Conservation (phyloP, 2,329 filamentous ascomycete genomes). For the Thelonectria discophora region DNA sequence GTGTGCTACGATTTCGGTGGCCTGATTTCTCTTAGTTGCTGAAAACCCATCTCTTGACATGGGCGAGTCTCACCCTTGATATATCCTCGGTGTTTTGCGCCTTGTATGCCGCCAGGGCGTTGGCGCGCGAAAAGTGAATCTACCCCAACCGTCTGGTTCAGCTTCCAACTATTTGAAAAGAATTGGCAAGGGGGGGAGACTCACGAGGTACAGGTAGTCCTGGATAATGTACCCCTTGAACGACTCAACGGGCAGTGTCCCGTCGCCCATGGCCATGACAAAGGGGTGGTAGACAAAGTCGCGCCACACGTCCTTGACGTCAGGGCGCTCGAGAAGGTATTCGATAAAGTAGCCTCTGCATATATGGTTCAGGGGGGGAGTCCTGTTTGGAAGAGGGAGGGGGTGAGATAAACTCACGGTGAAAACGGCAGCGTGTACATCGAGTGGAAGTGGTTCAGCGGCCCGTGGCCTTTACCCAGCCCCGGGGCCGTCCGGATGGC, state of each 20-base stretch:
- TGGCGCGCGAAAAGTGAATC: constrained; percentile 88
- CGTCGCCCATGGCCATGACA: constrained; percentile 78
- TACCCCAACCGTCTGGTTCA: constrained; percentile 46
- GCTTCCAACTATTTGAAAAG: no score
- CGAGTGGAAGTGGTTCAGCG: constrained; percentile 83
- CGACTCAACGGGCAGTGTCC: constrained; percentile 75
- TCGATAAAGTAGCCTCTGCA: constrained; percentile 79
- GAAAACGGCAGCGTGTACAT: constrained; percentile 73
- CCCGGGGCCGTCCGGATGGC: constrained; percentile 72
- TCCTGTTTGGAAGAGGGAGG: not conserved
- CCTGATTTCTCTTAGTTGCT: constrained; percentile 34
- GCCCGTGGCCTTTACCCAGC: constrained; percentile 73
- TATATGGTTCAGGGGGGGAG: constrained; percentile 66
- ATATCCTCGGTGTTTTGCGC: constrained; percentile 78
- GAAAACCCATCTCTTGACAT: not conserved
- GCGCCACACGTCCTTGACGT: constrained; percentile 79
- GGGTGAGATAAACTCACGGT: constrained; percentile 54
- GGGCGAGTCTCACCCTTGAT: constrained; percentile 62
- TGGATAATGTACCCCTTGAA: constrained; percentile 93
- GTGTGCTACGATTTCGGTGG: constrained; percentile 72
- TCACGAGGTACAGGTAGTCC: constrained; percentile 88
- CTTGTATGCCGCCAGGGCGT: constrained; percentile 87
- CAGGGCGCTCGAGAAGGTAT: constrained; percentile 78
- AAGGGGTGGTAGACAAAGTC: constrained; percentile 84
- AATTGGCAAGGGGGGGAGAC: constrained; percentile 32